Conservation (phyloP, 805 yeast genomes). For the Starmera amethionina region DNA sequence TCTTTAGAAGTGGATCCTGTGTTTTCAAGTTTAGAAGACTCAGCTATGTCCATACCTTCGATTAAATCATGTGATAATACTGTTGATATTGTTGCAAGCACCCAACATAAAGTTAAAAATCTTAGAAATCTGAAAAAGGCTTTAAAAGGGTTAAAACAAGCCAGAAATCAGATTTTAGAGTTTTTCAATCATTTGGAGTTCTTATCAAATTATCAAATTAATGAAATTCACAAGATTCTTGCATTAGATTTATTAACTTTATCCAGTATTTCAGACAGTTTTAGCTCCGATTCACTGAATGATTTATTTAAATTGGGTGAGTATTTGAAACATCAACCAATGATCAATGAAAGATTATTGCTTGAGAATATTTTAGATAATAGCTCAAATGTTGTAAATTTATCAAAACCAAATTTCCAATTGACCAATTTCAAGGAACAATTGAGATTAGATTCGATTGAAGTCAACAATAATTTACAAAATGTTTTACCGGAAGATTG, state of each 20-base stretch:
- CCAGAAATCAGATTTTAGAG: slow-evolving; percentile 10
- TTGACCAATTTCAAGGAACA: slow-evolving; percentile 8
- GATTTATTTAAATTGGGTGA: slow-evolving; percentile 18
- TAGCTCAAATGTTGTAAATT: slow-evolving; percentile 2
- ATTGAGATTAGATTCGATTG: slow-evolving; percentile 7
- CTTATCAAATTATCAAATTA: slow-evolving; percentile 18
- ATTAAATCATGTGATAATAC: slow-evolving; percentile 2
- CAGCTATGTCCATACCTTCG: slow-evolving; percentile 38
- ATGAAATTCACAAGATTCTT: slow-evolving; percentile 15
- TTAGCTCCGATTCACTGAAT: slow-evolving; percentile 9
- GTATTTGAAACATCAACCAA: slow-evolving; percentile 15
- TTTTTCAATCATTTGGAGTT: slow-evolving; percentile 11
- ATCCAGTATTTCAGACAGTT: slow-evolving; percentile 15
- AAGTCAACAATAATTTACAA: slow-evolving; percentile 4
- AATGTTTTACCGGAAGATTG: slow-evolving; percentile 36
- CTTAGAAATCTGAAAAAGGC: slow-evolving; percentile 15
- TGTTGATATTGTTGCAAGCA: slow-evolving; percentile 2
- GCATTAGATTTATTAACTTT: slow-evolving; percentile 16
- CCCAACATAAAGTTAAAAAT: slow-evolving; percentile 11
- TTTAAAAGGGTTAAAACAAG: slow-evolving; percentile 12
- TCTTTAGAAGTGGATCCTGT: slow-evolving; percentile 35
- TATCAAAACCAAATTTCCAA: slow-evolving; percentile 9
- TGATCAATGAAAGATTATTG: slow-evolving; percentile 18
- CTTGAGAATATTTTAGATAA: slow-evolving; percentile 6
- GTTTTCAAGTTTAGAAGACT: slow-evolving; percentile 37